These are phyloP conservation scores for Aphanomyces cochlioides DNA, from an alignment of 352 stramenopile species.

Conservation along the genomic window DNA sequence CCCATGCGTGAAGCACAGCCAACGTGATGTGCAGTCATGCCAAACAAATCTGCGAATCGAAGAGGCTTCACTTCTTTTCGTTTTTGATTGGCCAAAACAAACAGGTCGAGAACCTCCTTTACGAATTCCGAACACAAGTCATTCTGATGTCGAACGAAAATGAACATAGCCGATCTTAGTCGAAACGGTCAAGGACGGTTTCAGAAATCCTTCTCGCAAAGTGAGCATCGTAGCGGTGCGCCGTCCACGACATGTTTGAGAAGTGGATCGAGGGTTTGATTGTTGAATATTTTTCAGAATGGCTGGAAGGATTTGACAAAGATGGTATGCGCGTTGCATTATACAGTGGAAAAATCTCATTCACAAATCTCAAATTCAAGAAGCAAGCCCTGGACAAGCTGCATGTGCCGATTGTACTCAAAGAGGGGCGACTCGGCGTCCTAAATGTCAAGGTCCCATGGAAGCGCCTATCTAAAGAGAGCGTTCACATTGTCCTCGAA, in stretches of 20 bases:
- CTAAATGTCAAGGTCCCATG: slow-evolving; percentile 80
- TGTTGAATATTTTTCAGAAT: slow-evolving; percentile 83
- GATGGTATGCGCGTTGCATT: slow-evolving; percentile 86
- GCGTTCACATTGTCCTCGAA: slow-evolving; percentile 71
- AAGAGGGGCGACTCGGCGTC: slow-evolving; percentile 57
- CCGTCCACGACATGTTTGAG: slow-evolving; percentile 60
- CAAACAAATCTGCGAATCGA: too few relatives aligned
- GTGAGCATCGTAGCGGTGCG: too few relatives aligned
- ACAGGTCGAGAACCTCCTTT: too few relatives aligned
- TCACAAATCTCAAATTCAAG: slow-evolving; percentile 70
- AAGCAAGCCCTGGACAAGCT: slow-evolving; percentile 70
- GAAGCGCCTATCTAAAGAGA: slow-evolving; percentile 76
- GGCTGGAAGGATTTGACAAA: slow-evolving; percentile 76
- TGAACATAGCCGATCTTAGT: too few relatives aligned
- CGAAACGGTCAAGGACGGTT: too few relatives aligned
- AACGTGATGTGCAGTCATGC: too few relatives aligned
- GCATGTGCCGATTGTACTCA: slow-evolving; percentile 71
- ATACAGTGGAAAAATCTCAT: slow-evolving; percentile 79
- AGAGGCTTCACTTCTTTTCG: too few relatives aligned
- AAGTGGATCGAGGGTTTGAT: slow-evolving; percentile 80
- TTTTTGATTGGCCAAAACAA: too few relatives aligned
- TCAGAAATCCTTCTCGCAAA: too few relatives aligned
- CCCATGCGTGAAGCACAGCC: too few relatives aligned
- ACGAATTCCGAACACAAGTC: too few relatives aligned
- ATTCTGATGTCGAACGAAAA: too few relatives aligned